Conservation (phyloP, 129 eudicot genomes). For the Flaveria brownii region DNA sequence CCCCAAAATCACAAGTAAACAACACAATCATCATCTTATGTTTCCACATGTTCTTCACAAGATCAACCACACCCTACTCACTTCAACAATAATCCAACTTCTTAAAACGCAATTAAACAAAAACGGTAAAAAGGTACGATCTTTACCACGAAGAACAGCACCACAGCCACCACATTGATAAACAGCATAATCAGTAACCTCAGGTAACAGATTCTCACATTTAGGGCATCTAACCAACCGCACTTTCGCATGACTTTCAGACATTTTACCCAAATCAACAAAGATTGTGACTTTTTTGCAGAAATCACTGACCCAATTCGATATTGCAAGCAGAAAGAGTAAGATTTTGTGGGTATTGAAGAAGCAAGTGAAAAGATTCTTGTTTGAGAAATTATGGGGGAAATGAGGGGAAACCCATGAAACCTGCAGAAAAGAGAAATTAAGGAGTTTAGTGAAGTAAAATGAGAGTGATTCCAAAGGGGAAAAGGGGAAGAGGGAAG, state of each 20-base stretch:
- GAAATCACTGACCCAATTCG: constrained; percentile 1
- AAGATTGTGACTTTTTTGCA: constrained; percentile 12
- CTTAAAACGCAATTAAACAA: not conserved
- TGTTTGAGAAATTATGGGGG: constrained; percentile 22
- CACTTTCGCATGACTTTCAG: constrained; percentile 50
- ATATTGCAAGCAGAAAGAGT: not conserved
- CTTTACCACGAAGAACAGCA: constrained; percentile 71
- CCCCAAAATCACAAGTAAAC: constrained; percentile 28
- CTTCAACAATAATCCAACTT: constrained; percentile 14
- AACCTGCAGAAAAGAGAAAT: constrained; percentile 20
- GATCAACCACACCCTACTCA: constrained; percentile 21
- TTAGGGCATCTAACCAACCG: constrained; percentile 81
- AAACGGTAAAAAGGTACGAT: constrained; percentile 7
- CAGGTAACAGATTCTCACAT: constrained; percentile 68
- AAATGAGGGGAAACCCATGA: constrained; percentile 33
- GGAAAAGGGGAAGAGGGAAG: constrained; percentile 24
- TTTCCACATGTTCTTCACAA: constrained; percentile 18
- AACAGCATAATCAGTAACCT: constrained; percentile 61
- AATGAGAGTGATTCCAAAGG: constrained; percentile 23
- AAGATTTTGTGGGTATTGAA: constrained; percentile 19
- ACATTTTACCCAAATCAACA: constrained; percentile 41
- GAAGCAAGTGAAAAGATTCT: constrained; percentile 28
- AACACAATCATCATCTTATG: not conserved
- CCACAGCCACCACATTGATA: constrained; percentile 90
- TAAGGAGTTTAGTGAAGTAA: constrained; percentile 22